Base-by-base conservation (phyloP, 2,329 filamentous ascomycete genomes). In the Teratosphaeria epicoccoides region DNA sequence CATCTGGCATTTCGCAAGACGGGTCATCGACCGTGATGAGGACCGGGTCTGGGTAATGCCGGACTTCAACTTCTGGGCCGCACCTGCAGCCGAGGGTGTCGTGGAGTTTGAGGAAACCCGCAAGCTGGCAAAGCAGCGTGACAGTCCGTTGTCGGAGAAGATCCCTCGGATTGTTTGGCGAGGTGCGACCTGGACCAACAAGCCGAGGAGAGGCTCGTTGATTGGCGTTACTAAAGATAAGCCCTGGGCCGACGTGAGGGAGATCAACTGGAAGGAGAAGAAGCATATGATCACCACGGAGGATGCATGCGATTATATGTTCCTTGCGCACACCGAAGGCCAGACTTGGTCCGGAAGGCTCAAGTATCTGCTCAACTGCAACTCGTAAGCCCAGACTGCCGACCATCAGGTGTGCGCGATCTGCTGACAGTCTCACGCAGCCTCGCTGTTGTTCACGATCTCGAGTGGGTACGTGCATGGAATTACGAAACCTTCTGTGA, bases 41-140 rank as follows among this genome's bases (percentile, higher is more conserved):
- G 59, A 63, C 29, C 59, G 62, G 37, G 56, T 63, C 33, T 78
- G 76, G 76, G 63, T 78, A 17, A 76, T 78, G 63, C 75, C 76
- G 0, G 76, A 78, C 57, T 78, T 78, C 56, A 75, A 73, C 28
- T 77, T 75, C 64, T 79, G 74, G 73, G 68, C 71, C 6, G 77
- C 73, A 69, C 74, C 60, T 14, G 59, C 60, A 7, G 60, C 61
- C 2, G 58, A 58, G 4, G 59, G 56, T 9, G 51, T 57, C 1
- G 33, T 40, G n/a, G 33, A 40, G 14, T 65, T 59, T 29, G 56
- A 54, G 20, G 60, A 64, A 23, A 59, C 54, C 9, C 56, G 60
- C 24, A 58, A 60, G 6, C 57, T 59, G 45, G 25, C 37, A 58
- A 22, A 57, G 59, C 25, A 56, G 57, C 33, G 62, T 28, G 48